Percentiles rank a stretch among this genome's conserved stretches.
Evolutionary conservation across 2,329 filamentous ascomycete species (phyloP).

Genomic region (Clonostachys rosea): DNA sequence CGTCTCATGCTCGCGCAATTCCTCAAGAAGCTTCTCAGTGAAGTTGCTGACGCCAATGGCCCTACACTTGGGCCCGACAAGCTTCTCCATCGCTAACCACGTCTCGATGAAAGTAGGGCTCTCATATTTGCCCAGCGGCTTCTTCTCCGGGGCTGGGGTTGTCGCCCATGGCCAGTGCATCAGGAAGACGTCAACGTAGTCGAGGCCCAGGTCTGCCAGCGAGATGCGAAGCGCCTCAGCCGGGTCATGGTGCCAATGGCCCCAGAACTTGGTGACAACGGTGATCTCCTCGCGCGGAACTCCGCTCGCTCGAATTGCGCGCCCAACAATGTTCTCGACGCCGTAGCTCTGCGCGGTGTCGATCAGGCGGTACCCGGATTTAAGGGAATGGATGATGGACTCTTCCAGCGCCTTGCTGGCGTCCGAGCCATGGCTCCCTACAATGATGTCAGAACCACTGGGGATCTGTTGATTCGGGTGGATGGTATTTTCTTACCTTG

Average conservation of each 20-base stretch:
- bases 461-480: background rate
- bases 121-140: constrained; percentile 10
- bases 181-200: constrained; percentile 23
- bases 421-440: constrained; percentile 6
- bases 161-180: constrained; percentile 21
- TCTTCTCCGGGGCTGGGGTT: constrained; percentile 11
- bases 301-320: constrained; percentile 20
- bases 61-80: constrained; percentile 13
- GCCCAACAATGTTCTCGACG: constrained; percentile 19
- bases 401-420: constrained; percentile 11
- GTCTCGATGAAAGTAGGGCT: constrained; percentile 15
- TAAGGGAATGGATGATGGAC: constrained; percentile 17
- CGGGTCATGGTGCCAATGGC: constrained; percentile 19
- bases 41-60: constrained; percentile 26
- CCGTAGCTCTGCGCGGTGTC: constrained; percentile 19
- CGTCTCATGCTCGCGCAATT: constrained; percentile 12
- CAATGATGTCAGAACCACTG: background rate
- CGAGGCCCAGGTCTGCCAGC: constrained; percentile 16
- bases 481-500: constrained; percentile 8
- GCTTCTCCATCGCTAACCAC: constrained; percentile 18
- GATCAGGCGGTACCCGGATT: constrained; percentile 20
- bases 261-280: constrained; percentile 23
- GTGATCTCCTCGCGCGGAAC: constrained; percentile 24
- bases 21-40: constrained; percentile 18
- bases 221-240: constrained; percentile 17